Conservation (phyloP, 2,329 filamentous ascomycete species). For the Dothideomycetidae sp. region DNA sequence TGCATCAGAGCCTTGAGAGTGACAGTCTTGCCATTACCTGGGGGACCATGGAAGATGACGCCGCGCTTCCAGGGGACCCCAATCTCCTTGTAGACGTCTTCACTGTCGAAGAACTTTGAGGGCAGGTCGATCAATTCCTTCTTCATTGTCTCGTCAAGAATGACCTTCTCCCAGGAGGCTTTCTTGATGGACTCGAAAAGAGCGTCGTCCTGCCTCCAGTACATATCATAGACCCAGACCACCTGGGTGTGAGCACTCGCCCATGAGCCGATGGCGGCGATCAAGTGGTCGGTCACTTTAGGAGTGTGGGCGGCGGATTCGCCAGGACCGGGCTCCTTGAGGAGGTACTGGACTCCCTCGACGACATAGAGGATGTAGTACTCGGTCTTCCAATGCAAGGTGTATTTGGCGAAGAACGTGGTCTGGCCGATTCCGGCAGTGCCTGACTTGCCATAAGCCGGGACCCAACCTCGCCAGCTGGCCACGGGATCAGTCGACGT, state of each 20-base stretch:
- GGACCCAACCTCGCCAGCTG: conserved; percentile 26
- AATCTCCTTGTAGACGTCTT: conserved; percentile 27
- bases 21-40: conserved; percentile 32
- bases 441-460: conserved; percentile 18
- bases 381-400: conserved; percentile 25
- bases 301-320: conserved; percentile 25
- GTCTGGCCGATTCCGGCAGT: conserved; percentile 23
- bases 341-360: conserved; percentile 26
- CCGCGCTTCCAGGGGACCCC: conserved; percentile 36
- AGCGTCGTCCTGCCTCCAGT: conserved; percentile 27
- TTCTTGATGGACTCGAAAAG: conserved; percentile 29
- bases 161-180: conserved; percentile 33
- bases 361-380: conserved; percentile 29
- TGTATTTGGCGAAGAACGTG: conserved; percentile 28
- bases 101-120: conserved; percentile 28
- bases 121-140: conserved; percentile 27
- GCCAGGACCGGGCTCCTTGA: conserved; percentile 23
- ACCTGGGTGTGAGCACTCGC: conserved; percentile 20
- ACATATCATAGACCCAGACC: conserved; percentile 32
- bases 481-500: conserved; percentile 25
- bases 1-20: conserved; percentile 33
- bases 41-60: conserved; percentile 30
- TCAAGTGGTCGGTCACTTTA: conserved; percentile 24
- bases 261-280: conserved; percentile 27
- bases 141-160: conserved; percentile 31